These are phyloP conservation scores for Cornus suecica DNA, from an alignment of 148 eudicot genomes.

Conservation along the genomic window DNA sequence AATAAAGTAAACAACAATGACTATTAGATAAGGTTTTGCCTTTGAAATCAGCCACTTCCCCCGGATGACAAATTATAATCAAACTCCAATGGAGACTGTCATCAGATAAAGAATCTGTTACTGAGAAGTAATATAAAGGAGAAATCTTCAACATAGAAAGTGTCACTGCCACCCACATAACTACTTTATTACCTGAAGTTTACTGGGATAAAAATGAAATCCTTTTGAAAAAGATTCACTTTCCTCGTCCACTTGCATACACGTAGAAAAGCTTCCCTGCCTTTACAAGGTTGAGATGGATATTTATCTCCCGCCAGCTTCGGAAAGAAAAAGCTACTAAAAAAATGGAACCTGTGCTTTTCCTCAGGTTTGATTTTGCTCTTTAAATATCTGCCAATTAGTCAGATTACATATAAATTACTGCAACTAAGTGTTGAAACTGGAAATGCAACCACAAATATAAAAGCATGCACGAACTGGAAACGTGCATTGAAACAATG, in stretches of 20 bases:
- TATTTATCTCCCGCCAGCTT: constrained; percentile 77
- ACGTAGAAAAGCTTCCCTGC: constrained; percentile 74
- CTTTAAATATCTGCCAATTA: constrained; percentile 57
- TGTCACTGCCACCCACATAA: not conserved
- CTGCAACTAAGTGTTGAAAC: not conserved
- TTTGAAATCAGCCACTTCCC: constrained; percentile 49
- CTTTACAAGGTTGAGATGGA: constrained; percentile 43
- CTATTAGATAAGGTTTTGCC: constrained; percentile 32
- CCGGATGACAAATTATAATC: constrained; percentile 82
- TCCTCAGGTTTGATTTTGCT: constrained; percentile 47
- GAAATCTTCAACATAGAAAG: not conserved
- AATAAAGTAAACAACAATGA: not conserved
- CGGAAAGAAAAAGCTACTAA: constrained; percentile 82
- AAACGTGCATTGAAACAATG: not conserved
- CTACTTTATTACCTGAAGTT: constrained; percentile 65
- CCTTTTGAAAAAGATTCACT: constrained; percentile 76
- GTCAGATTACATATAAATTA: not conserved
- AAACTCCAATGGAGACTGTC: constrained; percentile 92
- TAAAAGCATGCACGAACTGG: not conserved
- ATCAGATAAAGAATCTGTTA: constrained; percentile 12
- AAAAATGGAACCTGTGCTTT: constrained; percentile 62
- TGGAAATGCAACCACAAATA: not conserved
- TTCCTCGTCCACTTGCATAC: constrained; percentile 93
- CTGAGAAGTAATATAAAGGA: constrained; percentile 3
- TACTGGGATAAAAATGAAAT: constrained; percentile 86